A percentile compares a stretch with the other conserved stretches of the same genome.
Evolutionary conservation across 768 basidiomycete species (phyloP).

Genomic region (Lactifluus rugatus): DNA sequence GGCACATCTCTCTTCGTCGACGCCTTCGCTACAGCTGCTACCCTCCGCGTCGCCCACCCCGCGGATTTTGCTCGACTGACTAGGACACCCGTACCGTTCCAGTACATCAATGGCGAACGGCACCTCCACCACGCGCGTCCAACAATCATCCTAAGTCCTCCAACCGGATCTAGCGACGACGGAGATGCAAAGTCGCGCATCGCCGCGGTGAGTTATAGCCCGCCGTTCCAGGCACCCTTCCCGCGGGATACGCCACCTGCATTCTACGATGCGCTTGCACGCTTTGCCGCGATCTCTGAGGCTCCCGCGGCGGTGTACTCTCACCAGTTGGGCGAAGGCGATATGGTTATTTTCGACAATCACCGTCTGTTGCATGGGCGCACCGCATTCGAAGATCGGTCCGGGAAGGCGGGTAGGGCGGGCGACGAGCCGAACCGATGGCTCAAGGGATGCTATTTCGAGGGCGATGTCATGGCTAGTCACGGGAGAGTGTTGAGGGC

Average conservation of each 20-base stretch:
- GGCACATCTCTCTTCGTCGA: slow-evolving; percentile 87
- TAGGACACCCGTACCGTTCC: slow-evolving; percentile 64
- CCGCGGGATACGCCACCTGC: slow-evolving; percentile 39
- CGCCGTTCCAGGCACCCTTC: slow-evolving; percentile 88
- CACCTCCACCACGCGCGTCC: slow-evolving; percentile 65
- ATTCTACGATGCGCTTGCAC: slow-evolving; percentile 53
- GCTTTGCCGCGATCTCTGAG: slow-evolving; percentile 52
- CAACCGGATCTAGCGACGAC: not conserved
- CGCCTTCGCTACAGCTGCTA: slow-evolving; percentile 51
- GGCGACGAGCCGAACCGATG: slow-evolving; percentile 52
- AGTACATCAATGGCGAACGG: slow-evolving; percentile 87
- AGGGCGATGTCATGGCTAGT: slow-evolving; percentile 56
- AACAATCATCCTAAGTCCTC: slow-evolving; percentile 53
- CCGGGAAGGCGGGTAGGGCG: slow-evolving; percentile 22
- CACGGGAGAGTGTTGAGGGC: slow-evolving; percentile 43
- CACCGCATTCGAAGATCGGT: slow-evolving; percentile 53
- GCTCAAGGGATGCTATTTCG: slow-evolving; percentile 84
- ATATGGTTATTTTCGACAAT: slow-evolving; percentile 89
- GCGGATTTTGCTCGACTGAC: slow-evolving; percentile 50
- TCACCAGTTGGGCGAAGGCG: slow-evolving; percentile 70
- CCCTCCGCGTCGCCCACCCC: slow-evolving; percentile 39
- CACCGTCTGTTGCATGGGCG: slow-evolving; percentile 81
- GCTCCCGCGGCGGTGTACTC: slow-evolving; percentile 41
- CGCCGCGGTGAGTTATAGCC: slow-evolving; percentile 78
- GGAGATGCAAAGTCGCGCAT: slow-evolving; percentile 28